Evolutionary conservation across 371 early-diverging fungal genomes (phyloP).

Genomic region (Rhizopus delemar): DNA sequence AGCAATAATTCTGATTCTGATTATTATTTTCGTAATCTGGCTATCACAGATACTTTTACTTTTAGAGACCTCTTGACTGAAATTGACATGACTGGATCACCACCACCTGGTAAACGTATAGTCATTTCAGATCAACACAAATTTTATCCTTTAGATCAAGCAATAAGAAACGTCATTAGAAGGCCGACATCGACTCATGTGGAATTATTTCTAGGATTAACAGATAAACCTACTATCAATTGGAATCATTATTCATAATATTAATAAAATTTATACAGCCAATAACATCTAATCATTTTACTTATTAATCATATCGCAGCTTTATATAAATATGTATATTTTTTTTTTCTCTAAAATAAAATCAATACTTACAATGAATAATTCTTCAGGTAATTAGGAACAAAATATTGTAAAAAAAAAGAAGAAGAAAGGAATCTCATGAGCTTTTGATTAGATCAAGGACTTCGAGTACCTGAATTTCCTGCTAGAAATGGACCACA

Average conservation of each 20-base stretch:
- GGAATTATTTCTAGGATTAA: slow-evolving; percentile 29
- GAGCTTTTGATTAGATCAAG: slow-evolving; percentile 26
- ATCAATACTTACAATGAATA: no score
- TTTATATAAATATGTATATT: no score
- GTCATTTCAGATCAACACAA: slow-evolving; percentile 30
- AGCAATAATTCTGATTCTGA: slow-evolving; percentile 2
- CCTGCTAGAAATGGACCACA: slow-evolving; percentile 54
- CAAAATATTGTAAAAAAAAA: neutral
- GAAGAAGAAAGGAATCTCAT: neutral
- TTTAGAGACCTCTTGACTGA: slow-evolving; percentile 33
- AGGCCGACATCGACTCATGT: slow-evolving; percentile 26
- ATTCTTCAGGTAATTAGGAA: neutral
- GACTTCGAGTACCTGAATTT: slow-evolving; percentile 46
- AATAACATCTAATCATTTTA: no score
- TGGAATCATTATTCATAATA: slow-evolving; percentile 27
- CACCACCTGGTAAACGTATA: slow-evolving; percentile 39
- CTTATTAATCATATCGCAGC: no score
- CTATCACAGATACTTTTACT: slow-evolving; percentile 39
- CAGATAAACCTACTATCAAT: slow-evolving; percentile 30
- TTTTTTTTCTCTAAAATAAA: no score
- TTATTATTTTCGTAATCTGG: slow-evolving; percentile 37
- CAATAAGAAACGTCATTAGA: slow-evolving; percentile 31
- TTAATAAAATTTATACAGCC: no score
- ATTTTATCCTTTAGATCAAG: slow-evolving; percentile 33
- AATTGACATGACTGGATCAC: slow-evolving; percentile 32